Evolutionary conservation across 192 early-diverging fungal genomes (phyloP).

Genomic region (Linnemannia exigua): DNA sequence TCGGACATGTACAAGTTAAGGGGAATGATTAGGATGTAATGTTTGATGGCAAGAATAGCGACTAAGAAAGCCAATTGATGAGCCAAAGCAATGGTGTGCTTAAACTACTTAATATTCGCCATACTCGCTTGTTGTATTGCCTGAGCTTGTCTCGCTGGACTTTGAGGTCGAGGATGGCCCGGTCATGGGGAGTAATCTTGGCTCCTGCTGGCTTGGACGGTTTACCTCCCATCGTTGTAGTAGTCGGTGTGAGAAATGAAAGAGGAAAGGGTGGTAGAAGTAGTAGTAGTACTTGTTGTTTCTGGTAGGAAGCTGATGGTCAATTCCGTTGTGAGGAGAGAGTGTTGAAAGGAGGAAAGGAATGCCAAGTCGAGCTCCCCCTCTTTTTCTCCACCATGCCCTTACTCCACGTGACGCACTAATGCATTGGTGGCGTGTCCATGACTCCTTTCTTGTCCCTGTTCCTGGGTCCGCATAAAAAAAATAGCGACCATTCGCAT

Average conservation of each 20-base stretch:
- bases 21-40: not conserved
- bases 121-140: slow-evolving; percentile 92
- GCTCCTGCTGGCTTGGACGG: slow-evolving; percentile 37
- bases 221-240: slow-evolving; percentile 9
- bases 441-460: not conserved
- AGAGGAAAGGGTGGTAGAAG: slow-evolving; percentile 18
- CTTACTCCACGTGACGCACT: not conserved
- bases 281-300: not conserved
- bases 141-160: slow-evolving; percentile 95
- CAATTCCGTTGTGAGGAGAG: not conserved
- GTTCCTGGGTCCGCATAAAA: not conserved
- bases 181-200: slow-evolving; percentile 90
- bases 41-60: not conserved
- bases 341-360: not conserved
- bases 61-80: not conserved
- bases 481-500: not conserved
- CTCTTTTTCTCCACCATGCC: no score
- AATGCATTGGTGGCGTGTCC: not conserved
- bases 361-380: no score
- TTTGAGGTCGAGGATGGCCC: slow-evolving; percentile 95
- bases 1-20: not conserved
- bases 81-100: not conserved
- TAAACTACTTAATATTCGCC: not conserved
- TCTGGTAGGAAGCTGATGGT: not conserved
- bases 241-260: not conserved